Percentiles rank a stretch among this genome's conserved stretches.
Evolutionary conservation across 2,329 filamentous ascomycete species (phyloP).

Genomic region (Penicillium sp.): DNA sequence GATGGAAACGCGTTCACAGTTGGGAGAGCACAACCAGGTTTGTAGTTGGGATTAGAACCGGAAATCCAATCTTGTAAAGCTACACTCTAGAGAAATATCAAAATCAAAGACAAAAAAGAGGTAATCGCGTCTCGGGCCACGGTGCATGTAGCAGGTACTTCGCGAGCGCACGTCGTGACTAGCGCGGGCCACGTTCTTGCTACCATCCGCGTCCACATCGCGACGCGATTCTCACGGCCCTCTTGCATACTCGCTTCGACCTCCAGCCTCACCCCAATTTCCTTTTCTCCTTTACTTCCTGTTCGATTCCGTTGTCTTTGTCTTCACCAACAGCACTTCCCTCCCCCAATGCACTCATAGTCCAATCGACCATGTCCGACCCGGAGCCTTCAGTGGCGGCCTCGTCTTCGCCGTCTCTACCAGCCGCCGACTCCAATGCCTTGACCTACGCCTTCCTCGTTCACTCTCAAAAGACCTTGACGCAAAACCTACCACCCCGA

Average conservation of each 20-base stretch:
- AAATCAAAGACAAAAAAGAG: not conserved
- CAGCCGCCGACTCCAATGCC: conserved; percentile 36
- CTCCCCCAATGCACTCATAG: conserved; percentile 20
- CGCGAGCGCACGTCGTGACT: conserved; percentile 20
- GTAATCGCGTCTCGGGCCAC: not conserved
- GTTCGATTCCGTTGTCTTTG: not conserved
- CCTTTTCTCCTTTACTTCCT: conserved; percentile 10
- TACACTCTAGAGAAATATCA: not conserved
- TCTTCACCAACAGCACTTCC: not conserved
- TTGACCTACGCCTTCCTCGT: conserved; percentile 60
- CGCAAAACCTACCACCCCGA: conserved; percentile 57
- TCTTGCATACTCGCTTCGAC: conserved; percentile 28
- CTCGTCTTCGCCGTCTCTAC: conserved; percentile 39
- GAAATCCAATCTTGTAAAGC: not conserved
- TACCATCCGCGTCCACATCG: conserved; percentile 37
- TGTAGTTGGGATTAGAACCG: not conserved
- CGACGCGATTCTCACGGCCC: conserved; percentile 34
- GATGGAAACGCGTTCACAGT: conserved; percentile 1
- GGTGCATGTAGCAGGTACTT: conserved; percentile 17
- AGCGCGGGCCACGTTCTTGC: conserved; percentile 31
- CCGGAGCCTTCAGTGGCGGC: conserved; percentile 33
- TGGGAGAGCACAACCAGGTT: not conserved
- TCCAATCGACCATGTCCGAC: conserved; percentile 37
- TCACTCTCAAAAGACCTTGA: conserved; percentile 60
- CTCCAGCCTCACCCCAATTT: conserved; percentile 22